These are phyloP conservation scores for Clitoria ternatea DNA, from an alignment of 306 rosid genomes.

Conservation along the genomic window DNA sequence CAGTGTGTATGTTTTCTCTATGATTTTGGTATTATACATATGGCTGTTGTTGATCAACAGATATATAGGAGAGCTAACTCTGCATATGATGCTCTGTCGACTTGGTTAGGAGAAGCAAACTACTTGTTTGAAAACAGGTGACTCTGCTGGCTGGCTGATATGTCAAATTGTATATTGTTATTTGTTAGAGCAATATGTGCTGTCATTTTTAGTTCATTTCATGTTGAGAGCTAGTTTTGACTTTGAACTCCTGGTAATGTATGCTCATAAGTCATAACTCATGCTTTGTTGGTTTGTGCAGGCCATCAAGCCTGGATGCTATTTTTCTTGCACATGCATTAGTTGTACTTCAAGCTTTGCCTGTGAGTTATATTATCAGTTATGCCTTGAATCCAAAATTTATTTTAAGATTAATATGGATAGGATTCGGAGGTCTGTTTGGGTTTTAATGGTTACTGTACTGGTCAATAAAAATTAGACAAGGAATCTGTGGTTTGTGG, in stretches of 20 bases:
- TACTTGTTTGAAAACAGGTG: constrained; percentile 66
- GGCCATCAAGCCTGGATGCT: constrained; percentile 91
- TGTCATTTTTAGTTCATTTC: neutral
- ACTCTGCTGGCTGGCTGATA: constrained; percentile 13
- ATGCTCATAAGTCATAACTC: too few relatives aligned
- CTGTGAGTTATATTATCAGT: constrained; percentile 54
- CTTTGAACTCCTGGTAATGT: constrained; percentile 9
- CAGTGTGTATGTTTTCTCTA: neutral
- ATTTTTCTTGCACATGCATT: constrained; percentile 70
- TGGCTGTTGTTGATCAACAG: constrained; percentile 38
- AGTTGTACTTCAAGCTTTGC: constrained; percentile 60
- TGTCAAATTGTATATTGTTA: neutral
- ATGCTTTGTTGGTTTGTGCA: constrained; percentile 32
- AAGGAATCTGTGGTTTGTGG: neutral
- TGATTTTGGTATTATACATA: neutral
- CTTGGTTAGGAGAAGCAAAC: constrained; percentile 51
- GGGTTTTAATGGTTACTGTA: neutral
- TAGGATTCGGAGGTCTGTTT: neutral
- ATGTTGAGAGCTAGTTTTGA: neutral
- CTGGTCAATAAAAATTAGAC: neutral
- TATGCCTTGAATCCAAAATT: neutral
- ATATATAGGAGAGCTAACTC: constrained; percentile 58
- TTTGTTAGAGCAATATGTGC: neutral
- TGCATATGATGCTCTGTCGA: constrained; percentile 70
- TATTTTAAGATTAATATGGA: neutral